A percentile compares a stretch with the other conserved stretches of the same genome.
Evolutionary conservation across 2,329 filamentous ascomycete genomes (phyloP).

Genomic region (Elsinoe arachidis): DNA sequence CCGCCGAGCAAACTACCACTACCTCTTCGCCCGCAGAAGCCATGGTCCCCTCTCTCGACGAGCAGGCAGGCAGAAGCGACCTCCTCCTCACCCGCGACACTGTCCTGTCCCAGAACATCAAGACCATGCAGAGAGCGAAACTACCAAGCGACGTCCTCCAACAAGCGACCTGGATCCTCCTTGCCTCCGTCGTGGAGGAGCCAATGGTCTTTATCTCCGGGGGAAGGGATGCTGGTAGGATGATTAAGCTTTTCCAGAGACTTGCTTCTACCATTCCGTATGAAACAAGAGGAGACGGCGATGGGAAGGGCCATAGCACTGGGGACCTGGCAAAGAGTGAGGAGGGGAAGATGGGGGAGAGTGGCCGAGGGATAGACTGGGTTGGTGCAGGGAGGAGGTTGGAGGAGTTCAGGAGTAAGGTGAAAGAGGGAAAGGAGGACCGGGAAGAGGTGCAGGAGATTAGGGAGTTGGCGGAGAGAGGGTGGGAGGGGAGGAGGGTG

Average conservation of each 20-base stretch:
- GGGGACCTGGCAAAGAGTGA: too few relatives aligned
- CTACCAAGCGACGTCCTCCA: conserved; percentile 26
- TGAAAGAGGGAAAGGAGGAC: conserved; percentile 23
- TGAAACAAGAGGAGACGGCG: conserved; percentile 15
- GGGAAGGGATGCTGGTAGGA: conserved; percentile 29
- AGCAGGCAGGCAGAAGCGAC: not conserved
- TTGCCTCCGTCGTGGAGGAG: conserved; percentile 17
- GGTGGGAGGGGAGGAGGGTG: conserved; percentile 12
- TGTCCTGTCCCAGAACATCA: conserved; percentile 19
- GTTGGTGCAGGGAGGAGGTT: conserved; percentile 16
- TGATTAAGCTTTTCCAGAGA: conserved; percentile 25
- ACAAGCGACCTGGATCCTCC: conserved; percentile 27
- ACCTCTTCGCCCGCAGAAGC: not conserved
- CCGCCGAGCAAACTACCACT: not conserved
- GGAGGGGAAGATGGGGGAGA: not conserved
- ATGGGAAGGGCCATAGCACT: too few relatives aligned
- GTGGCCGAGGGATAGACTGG: not conserved
- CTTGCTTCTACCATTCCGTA: conserved; percentile 18
- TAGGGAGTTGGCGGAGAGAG: conserved; percentile 20
- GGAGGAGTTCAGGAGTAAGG: conserved; percentile 22
- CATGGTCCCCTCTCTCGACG: not conserved
- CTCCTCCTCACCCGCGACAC: conserved; percentile 19
- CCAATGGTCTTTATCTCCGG: conserved; percentile 26
- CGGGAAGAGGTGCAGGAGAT: conserved; percentile 22
- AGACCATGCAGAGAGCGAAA: conserved; percentile 21